These are phyloP conservation scores for Paraleonurus japonicus DNA, from an alignment of 257 asterid genomes.

Conservation along the genomic window DNA sequence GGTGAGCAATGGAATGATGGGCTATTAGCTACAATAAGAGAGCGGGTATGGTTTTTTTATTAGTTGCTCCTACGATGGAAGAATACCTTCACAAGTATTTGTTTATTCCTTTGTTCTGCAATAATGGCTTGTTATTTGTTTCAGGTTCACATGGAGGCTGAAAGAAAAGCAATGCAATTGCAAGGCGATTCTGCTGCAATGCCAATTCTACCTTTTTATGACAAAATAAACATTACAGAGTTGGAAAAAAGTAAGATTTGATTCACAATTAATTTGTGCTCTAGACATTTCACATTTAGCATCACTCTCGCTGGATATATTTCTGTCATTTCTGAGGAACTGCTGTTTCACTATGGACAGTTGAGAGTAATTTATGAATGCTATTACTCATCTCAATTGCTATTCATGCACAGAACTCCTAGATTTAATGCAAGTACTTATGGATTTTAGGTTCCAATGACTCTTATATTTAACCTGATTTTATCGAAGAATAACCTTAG, in stretches of 20 bases:
- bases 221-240: constrained; percentile 79
- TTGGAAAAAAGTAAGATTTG: constrained; percentile 71
- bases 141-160: constrained; percentile 98
- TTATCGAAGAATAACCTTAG: background rate
- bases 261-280: constrained; percentile 5
- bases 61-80: background rate
- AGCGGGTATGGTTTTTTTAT: constrained; percentile 67
- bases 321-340: background rate
- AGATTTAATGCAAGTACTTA: no score
- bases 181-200: constrained; percentile 49
- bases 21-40: constrained; percentile 85
- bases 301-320: background rate
- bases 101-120: no score
- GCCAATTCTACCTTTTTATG: constrained; percentile 46
- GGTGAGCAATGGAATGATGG: constrained; percentile 99
- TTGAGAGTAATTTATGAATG: background rate
- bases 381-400: background rate
- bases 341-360: no score
- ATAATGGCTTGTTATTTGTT: constrained; percentile 19
- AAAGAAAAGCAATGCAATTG: constrained; percentile 59
- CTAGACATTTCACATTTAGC: constrained; percentile 13
- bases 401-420: background rate
- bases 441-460: no score
- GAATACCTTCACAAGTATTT: no score
- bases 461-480: background rate